Evolutionary conservation across 306 rosid species (phyloP).

Genomic region (Biancaea sappan): DNA sequence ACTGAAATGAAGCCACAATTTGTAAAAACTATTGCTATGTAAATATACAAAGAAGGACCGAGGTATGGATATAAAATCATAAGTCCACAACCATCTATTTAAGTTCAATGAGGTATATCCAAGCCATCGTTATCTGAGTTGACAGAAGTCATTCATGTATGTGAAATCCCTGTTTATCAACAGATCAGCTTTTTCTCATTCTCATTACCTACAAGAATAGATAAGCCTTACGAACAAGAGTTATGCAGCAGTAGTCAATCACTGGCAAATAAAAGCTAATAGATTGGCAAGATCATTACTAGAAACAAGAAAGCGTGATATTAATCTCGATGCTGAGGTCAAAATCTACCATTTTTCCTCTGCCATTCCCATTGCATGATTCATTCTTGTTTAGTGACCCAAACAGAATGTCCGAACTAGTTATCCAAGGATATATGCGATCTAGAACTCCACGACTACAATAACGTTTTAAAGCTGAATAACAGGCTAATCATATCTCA

Average conservation of each 20-base stretch:
- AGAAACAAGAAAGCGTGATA: not conserved
- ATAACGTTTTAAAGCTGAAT: not conserved
- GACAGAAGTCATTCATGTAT: not conserved
- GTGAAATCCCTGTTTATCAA: too few relatives aligned
- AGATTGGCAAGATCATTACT: not conserved
- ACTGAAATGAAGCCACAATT: not conserved
- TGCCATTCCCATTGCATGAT: not conserved
- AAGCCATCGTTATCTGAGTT: not conserved
- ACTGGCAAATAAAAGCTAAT: not conserved
- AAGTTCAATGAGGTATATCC: not conserved
- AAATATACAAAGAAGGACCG: not conserved
- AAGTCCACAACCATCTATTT: not conserved
- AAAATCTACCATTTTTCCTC: not conserved
- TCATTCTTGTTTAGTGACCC: constrained; percentile 6
- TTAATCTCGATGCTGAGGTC: not conserved
- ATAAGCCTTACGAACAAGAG: not conserved
- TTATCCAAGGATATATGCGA: not conserved
- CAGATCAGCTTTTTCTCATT: not conserved
- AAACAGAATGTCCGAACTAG: constrained; percentile 25
- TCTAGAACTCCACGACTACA: not conserved
- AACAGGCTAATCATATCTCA: not conserved
- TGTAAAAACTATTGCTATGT: not conserved
- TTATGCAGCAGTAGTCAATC: not conserved
- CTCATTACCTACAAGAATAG: not conserved
- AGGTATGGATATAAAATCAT: not conserved